Percentiles rank a stretch among this genome's conserved stretches.
Evolutionary conservation across 75 land plant species (phyloP).

Genomic region (Picea sitchensis): DNA sequence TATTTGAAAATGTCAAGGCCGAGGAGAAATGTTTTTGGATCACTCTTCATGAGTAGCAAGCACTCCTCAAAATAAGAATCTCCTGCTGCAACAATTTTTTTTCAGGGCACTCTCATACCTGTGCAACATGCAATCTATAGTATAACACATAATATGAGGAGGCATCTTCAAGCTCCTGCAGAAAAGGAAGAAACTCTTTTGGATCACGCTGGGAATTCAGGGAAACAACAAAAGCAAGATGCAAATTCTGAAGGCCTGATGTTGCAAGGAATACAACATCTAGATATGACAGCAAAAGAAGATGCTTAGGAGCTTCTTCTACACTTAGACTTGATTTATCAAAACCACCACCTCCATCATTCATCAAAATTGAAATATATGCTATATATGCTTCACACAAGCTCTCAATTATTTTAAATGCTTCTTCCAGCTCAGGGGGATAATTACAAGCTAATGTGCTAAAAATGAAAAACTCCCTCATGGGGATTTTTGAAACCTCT

Average conservation of each 20-base stretch:
- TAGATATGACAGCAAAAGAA: slow-evolving; percentile 86
- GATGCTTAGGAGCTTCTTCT: slow-evolving; percentile 87
- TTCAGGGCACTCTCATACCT: slow-evolving; percentile 78
- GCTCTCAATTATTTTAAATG: slow-evolving; percentile 67
- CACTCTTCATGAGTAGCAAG: slow-evolving; percentile 63
- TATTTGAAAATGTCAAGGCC: slow-evolving; percentile 64
- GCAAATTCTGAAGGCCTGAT: slow-evolving; percentile 87
- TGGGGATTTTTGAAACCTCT: slow-evolving; percentile 53
- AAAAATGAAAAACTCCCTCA: slow-evolving; percentile 87
- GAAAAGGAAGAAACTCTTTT: slow-evolving; percentile 92
- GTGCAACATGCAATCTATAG: slow-evolving; percentile 66
- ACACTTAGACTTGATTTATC: slow-evolving; percentile 37
- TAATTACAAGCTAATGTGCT: slow-evolving; percentile 81
- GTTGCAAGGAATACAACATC: slow-evolving; percentile 86
- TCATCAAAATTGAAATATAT: no score
- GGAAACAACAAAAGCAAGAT: slow-evolving; percentile 93
- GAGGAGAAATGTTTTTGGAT: slow-evolving; percentile 73
- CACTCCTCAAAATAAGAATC: slow-evolving; percentile 60
- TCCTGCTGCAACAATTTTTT: slow-evolving; percentile 69
- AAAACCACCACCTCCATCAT: no score
- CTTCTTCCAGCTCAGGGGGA: slow-evolving; percentile 92
- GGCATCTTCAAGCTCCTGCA: slow-evolving; percentile 77
- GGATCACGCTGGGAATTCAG: slow-evolving; percentile 89
- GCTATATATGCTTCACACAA: slow-evolving; percentile 63
- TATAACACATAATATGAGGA: slow-evolving; percentile 67